Percentiles rank a stretch among this genome's conserved stretches.
phyloP scores from a whole-genome alignment of 352 stramenopile species.

The Phytophthora colocasiae region DNA sequence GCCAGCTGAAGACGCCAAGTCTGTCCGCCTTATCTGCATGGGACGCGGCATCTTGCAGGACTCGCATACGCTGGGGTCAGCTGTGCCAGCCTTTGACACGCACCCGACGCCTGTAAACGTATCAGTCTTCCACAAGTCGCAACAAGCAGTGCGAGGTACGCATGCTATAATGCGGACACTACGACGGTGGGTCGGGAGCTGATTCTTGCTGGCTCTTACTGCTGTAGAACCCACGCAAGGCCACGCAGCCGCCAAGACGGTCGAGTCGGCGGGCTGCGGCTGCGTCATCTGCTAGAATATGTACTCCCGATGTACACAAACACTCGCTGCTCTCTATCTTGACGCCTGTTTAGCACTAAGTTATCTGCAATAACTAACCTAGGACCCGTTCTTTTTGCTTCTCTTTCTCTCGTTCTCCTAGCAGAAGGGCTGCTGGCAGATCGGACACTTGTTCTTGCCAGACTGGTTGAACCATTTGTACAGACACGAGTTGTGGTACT shows the following conservation, averaged over 20 bases:
- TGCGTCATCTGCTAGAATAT: constrained; percentile 62
- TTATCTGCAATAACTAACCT: constrained; percentile 40
- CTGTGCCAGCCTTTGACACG: constrained; percentile 92
- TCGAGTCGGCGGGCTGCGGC: constrained; percentile 64
- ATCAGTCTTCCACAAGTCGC: constrained; percentile 68
- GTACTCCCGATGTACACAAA: constrained; percentile 23
- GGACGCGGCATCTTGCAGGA: constrained; percentile 93
- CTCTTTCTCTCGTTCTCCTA: constrained; percentile 26
- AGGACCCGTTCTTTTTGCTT: constrained; percentile 5
- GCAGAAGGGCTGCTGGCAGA: constrained; percentile 92
- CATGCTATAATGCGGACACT: constrained; percentile 10
- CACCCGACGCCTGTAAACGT: constrained; percentile 97
- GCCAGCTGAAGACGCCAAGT: constrained; percentile 57
- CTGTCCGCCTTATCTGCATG: constrained; percentile 95
- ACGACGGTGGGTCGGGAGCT: constrained; percentile 6
- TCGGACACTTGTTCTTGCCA: constrained; percentile 94
- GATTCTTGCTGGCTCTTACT: constrained; percentile 18
- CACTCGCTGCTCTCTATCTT: constrained; percentile 30
- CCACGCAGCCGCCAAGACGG: constrained; percentile 40
- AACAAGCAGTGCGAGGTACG: constrained; percentile 42
- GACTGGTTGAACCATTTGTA: constrained; percentile 96
- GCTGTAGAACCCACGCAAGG: constrained; percentile 30
- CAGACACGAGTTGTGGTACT: constrained; percentile 94
- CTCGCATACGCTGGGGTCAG: constrained; percentile 81
- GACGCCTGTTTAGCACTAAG: constrained; percentile 40